Percentiles rank a stretch among this genome's conserved stretches.
phyloP scores from a whole-genome alignment of 2,329 filamentous ascomycete genomes.

The Podosphaera xanthii region DNA sequence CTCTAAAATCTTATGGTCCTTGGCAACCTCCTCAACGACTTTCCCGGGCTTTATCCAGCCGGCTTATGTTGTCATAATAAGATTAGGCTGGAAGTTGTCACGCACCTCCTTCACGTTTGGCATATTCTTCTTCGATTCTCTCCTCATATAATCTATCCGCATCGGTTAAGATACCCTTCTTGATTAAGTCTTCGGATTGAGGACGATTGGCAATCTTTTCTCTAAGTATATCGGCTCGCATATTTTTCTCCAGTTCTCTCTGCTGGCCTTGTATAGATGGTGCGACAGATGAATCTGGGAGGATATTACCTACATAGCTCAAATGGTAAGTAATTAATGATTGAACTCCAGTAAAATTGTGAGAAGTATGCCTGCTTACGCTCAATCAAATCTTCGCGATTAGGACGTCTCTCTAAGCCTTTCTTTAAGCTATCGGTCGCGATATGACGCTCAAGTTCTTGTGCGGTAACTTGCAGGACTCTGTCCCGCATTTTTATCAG shows the following conservation, averaged over 20 bases:
- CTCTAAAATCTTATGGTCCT: too few relatives aligned
- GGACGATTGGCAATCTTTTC: slow-evolving; percentile 67
- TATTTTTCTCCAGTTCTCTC: slow-evolving; percentile 66
- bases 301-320: slow-evolving; percentile 47
- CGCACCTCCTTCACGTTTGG: slow-evolving; percentile 38
- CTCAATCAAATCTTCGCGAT: slow-evolving; percentile 57
- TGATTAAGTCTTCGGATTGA: slow-evolving; percentile 50
- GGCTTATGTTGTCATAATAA: too few relatives aligned
- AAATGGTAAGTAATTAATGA: not conserved
- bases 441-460: slow-evolving; percentile 41
- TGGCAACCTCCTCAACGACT: too few relatives aligned
- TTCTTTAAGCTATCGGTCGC: slow-evolving; percentile 41
- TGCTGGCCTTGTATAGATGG: slow-evolving; percentile 62
- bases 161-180: slow-evolving; percentile 50
- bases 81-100: slow-evolving; percentile 15
- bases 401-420: slow-evolving; percentile 36
- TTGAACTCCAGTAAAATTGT: not conserved
- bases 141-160: slow-evolving; percentile 26
- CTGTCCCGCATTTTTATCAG: slow-evolving; percentile 16
- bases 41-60: too few relatives aligned
- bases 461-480: slow-evolving; percentile 35
- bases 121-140: slow-evolving; percentile 40
- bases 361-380: slow-evolving; percentile 26
- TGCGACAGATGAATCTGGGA: slow-evolving; percentile 55
- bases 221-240: slow-evolving; percentile 69